These are phyloP conservation scores for Pichia rugopelliculosa DNA, from an alignment of 805 yeast genomes.

Conservation along the genomic window DNA sequence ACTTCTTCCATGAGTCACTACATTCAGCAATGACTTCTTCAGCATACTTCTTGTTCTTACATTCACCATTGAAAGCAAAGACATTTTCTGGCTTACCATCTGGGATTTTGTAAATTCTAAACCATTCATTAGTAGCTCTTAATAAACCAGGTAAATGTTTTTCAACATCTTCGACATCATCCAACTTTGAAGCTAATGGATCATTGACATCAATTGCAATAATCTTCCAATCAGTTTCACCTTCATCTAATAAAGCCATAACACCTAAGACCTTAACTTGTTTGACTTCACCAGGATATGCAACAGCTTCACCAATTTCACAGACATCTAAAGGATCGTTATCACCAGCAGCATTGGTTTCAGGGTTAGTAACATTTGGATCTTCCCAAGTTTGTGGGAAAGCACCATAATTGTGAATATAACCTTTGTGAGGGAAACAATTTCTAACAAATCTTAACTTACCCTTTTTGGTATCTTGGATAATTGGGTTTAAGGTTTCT, in stretches of 20 bases:
- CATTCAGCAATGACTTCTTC: constrained; percentile 78
- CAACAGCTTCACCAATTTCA: constrained; percentile 67
- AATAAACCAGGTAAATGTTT: constrained; percentile 85
- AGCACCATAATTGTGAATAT: constrained; percentile 97
- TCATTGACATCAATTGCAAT: constrained; percentile 83
- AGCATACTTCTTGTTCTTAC: constrained; percentile 82
- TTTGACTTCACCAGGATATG: constrained; percentile 64
- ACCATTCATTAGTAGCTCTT: constrained; percentile 96
- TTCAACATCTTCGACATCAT: constrained; percentile 88
- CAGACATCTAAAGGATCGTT: constrained; percentile 83
- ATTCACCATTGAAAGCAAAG: constrained; percentile 94
- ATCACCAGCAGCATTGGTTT: constrained; percentile 67
- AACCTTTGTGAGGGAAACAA: constrained; percentile 98
- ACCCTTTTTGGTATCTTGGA: constrained; percentile 97
- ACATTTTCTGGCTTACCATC: constrained; percentile 96
- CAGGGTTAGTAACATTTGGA: constrained; percentile 56
- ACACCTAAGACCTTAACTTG: constrained; percentile 91
- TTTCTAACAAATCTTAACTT: constrained; percentile 92
- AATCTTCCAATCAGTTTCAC: constrained; percentile 88
- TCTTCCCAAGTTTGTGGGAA: constrained; percentile 94
- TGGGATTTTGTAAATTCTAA: constrained; percentile 94
- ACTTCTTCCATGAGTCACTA: constrained; percentile 72
- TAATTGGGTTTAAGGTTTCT: constrained; percentile 78
- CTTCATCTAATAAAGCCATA: constrained; percentile 90
- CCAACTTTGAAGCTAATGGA: constrained; percentile 79